phyloP scores from a whole-genome alignment of 805 yeast species.

The Kodamaea kakaduensis region DNA sequence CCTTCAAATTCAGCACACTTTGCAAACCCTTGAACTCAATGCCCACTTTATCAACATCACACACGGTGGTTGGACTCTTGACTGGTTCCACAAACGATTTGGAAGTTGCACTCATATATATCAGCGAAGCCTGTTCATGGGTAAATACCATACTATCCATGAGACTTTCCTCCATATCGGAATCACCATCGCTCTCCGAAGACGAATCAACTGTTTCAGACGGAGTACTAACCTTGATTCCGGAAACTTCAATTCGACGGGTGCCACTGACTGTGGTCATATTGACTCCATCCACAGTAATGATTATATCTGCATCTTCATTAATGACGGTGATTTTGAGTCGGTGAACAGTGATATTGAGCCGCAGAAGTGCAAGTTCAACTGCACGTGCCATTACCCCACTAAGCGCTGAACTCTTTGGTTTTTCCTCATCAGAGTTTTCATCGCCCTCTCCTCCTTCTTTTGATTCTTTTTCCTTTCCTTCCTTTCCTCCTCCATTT shows the following conservation, averaged over 20 bases:
- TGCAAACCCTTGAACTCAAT: constrained; percentile 48
- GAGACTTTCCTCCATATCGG: constrained; percentile 32
- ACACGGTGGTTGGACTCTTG: constrained; percentile 18
- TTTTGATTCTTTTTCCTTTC: background rate
- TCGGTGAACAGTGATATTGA: constrained; percentile 48
- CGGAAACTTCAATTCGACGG: constrained; percentile 37
- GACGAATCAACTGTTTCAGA: no score
- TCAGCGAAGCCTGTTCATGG: constrained; percentile 62
- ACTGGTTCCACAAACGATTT: constrained; percentile 23
- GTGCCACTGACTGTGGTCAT: constrained; percentile 45
- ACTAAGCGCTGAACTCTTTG: constrained; percentile 40
- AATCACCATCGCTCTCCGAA: no score
- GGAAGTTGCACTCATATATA: constrained; percentile 80
- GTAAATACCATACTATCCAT: constrained; percentile 61
- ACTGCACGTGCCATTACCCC: constrained; percentile 60
- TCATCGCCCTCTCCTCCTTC: background rate
- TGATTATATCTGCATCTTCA: constrained; percentile 37
- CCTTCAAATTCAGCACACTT: constrained; percentile 28
- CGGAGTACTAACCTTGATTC: constrained; percentile 37
- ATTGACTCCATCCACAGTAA: constrained; percentile 27
- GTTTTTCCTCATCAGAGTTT: constrained; percentile 11
- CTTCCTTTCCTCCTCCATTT: background rate
- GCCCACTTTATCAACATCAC: constrained; percentile 33
- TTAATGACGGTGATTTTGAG: constrained; percentile 47
- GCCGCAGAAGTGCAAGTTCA: constrained; percentile 61